Conservation (phyloP, 2,329 filamentous ascomycete species). For the Colletotrichum shisoi region DNA sequence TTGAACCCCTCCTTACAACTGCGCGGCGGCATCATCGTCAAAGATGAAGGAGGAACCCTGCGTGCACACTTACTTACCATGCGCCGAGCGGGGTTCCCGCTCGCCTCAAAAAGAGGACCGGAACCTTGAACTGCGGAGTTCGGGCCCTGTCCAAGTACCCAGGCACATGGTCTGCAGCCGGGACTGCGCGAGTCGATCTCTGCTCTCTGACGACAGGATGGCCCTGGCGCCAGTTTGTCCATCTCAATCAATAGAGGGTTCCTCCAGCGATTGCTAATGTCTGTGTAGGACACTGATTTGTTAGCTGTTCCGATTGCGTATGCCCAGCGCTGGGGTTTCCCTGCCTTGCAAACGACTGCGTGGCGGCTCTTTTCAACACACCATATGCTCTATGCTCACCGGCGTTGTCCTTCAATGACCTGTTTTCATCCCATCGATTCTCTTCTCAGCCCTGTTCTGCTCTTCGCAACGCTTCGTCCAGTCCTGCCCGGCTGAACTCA, state of each 20-base stretch:
- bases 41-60: no score
- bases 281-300: not conserved
- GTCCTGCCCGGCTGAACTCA: not conserved
- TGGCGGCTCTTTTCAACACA: not conserved
- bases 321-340: not conserved
- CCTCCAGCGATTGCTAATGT: not conserved
- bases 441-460: conserved; percentile 1
- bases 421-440: conserved; percentile 15
- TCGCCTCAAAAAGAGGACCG: conserved; percentile 1
- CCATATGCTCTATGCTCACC: not conserved
- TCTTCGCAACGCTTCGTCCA: conserved; percentile 10
- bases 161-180: not conserved
- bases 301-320: not conserved
- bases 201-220: not conserved
- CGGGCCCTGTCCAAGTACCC: no score
- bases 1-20: not conserved
- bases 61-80: not conserved
- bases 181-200: not conserved
- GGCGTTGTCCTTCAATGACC: not conserved
- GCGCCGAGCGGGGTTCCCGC: conserved; percentile 1
- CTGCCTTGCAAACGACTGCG: conserved; percentile 10
- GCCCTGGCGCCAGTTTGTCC: not conserved
- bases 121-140: no score
- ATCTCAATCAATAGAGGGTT: not conserved
- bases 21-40: not conserved